Base-by-base conservation (phyloP, 1,139 yeast genomes). In the Zygoascus meyerae region DNA sequence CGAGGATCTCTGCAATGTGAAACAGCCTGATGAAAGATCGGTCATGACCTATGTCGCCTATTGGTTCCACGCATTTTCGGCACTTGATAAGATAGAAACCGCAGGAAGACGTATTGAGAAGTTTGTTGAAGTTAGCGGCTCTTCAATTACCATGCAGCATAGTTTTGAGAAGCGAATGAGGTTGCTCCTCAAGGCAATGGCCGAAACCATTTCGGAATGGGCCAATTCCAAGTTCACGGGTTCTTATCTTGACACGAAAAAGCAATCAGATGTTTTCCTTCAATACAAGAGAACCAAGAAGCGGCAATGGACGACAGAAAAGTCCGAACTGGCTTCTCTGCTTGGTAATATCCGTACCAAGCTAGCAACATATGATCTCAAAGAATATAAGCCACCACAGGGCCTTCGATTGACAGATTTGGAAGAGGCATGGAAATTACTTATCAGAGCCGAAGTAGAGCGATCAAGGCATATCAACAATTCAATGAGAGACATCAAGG, bases 1-100 rank as follows among this genome's bases (percentile, higher is more conserved):
- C 1, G 83, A 79, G 40, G 86, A 81, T 62, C 28, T 46, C 7
- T 46, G 45, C 28, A 69, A 69, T 43, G 67, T 70, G 11, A 59
- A 68, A 18, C 71, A 69, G 21, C 84, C 84, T 0, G 87, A 82
- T 56, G 89, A 83, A 56, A 75, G 79, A 53, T 75, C 83, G 39
- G 69, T 83, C n/a, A 72, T 82, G 56, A 75, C 83, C 14, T 81
- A 78, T 58, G 66, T 81, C n/a, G 74, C 83, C 21, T 79, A 81
- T 57, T 79, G 84, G 81, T 81, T 75, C 62, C 80, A 78, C 50
- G 72, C 72, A 57, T 70, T 82, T 48, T 65, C 70, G 5, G 68
- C 66, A 1, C 53, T 67, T 39, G 71, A 69, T 55, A 62, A 52
- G 55, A 63, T 56, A 45, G 72, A 68, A 46, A 66, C 69, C 3